Percentiles rank a stretch among this genome's conserved stretches.
Evolutionary conservation across 306 rosid species (phyloP).

Genomic region (Trichosanthes truncata): DNA sequence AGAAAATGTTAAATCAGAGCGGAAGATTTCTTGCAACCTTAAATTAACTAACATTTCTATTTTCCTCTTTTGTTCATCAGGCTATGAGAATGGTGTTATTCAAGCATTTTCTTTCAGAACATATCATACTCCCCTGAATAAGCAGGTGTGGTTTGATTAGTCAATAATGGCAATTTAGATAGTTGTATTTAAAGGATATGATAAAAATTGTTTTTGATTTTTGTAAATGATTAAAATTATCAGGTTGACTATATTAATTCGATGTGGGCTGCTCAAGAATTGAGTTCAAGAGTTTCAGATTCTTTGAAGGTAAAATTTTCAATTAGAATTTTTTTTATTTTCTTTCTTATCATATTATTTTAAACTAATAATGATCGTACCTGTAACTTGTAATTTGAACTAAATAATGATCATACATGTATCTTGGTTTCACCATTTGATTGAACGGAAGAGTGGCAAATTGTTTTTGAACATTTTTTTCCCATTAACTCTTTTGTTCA

Average conservation of each 20-base stretch:
- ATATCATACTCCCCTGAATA: constrained; percentile 90
- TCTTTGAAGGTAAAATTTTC: constrained; percentile 60
- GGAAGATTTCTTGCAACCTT: background rate
- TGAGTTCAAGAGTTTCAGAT: constrained; percentile 78
- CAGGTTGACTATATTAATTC: constrained; percentile 82
- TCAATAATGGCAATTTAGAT: background rate
- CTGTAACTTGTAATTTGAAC: too few relatives aligned
- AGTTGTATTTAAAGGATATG: background rate
- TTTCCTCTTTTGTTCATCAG: constrained; percentile 21
- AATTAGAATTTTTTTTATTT: background rate
- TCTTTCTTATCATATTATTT: background rate
- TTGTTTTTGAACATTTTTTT: background rate
- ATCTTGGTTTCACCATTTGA: too few relatives aligned
- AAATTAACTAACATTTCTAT: background rate
- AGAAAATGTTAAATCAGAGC: background rate
- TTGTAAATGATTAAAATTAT: background rate
- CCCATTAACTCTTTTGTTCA: background rate
- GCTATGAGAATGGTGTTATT: constrained; percentile 61
- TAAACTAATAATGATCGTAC: background rate
- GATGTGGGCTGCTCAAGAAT: constrained; percentile 91
- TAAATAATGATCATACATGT: background rate
- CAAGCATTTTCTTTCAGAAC: constrained; percentile 94
- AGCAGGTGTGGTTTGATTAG: constrained; percentile 47
- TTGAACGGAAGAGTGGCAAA: background rate
- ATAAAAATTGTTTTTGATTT: background rate